Conservation (phyloP, 1,139 yeast genomes). For the Candida tetrigidarum region DNA sequence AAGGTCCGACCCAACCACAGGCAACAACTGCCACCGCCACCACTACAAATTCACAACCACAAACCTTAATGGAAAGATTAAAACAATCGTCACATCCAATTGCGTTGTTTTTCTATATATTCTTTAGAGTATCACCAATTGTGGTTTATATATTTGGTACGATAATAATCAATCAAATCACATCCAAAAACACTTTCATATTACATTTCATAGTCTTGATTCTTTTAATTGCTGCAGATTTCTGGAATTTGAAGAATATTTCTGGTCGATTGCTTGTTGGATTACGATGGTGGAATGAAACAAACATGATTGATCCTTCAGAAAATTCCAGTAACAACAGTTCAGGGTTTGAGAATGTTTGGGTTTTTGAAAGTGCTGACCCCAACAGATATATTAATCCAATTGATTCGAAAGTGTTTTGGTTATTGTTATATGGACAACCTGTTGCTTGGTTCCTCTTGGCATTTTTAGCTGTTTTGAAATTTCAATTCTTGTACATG, state of each 20-base stretch:
- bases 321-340: conserved; percentile 24
- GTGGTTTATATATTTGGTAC: conserved; percentile 72
- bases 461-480: conserved; percentile 76
- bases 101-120: conserved; percentile 67
- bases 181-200: conserved; percentile 59
- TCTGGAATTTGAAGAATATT: conserved; percentile 92
- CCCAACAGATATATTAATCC: conserved; percentile 86
- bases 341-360: conserved; percentile 57
- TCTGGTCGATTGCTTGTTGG: conserved; percentile 91
- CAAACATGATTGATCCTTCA: conserved; percentile 45
- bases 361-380: conserved; percentile 91
- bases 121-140: conserved; percentile 66
- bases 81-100: conserved; percentile 80
- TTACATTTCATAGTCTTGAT: conserved; percentile 79
- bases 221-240: conserved; percentile 81
- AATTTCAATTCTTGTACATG: conserved; percentile 76
- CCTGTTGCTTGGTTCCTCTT: conserved; percentile 78
- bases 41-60: conserved; percentile 12
- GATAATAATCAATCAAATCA: conserved; percentile 50
- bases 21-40: conserved; percentile 4
- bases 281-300: conserved; percentile 93
- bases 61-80: conserved; percentile 29
- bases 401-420: conserved; percentile 86
- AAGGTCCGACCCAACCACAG: conserved; percentile 8
- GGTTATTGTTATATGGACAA: conserved; percentile 76